Percentiles rank a stretch among this genome's conserved stretches.
phyloP scores from a whole-genome alignment of 2,329 filamentous ascomycete genomes.

The Ophiostoma ulmi region DNA sequence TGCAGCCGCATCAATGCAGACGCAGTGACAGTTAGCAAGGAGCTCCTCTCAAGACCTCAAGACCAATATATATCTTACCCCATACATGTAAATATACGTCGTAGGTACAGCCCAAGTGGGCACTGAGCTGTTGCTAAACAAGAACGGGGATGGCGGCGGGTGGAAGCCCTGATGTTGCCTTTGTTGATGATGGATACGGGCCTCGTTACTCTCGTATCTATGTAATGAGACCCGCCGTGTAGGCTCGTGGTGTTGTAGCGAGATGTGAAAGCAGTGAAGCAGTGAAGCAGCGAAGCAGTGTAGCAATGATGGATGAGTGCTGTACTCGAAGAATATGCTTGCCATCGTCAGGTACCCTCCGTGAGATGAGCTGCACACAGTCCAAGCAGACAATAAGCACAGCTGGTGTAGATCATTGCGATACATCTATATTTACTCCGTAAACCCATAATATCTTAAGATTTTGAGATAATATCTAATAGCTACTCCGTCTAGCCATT shows the following conservation, averaged over 20 bases:
- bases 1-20: constrained; percentile 6
- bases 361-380: background rate
- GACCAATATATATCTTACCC: background rate
- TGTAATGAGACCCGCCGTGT: constrained; percentile 14
- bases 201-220: constrained; percentile 13
- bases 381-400: background rate
- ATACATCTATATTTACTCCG: background rate
- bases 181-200: constrained; percentile 12
- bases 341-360: background rate
- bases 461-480: background rate
- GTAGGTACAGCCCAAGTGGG: constrained; percentile 11
- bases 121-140: constrained; percentile 13
- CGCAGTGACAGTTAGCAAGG: constrained; percentile 2
- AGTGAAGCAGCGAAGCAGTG: background rate
- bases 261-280: background rate
- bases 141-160: constrained; percentile 2
- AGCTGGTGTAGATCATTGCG: constrained; percentile 4
- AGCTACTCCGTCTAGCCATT: background rate
- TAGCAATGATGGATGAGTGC: background rate
- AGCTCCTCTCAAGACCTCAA: background rate
- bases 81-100: background rate
- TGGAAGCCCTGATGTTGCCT: background rate
- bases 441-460: background rate
- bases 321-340: background rate
- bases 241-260: background rate